These are phyloP conservation scores for Pichia deserticola DNA, from an alignment of 805 yeast species.

Conservation along the genomic window DNA sequence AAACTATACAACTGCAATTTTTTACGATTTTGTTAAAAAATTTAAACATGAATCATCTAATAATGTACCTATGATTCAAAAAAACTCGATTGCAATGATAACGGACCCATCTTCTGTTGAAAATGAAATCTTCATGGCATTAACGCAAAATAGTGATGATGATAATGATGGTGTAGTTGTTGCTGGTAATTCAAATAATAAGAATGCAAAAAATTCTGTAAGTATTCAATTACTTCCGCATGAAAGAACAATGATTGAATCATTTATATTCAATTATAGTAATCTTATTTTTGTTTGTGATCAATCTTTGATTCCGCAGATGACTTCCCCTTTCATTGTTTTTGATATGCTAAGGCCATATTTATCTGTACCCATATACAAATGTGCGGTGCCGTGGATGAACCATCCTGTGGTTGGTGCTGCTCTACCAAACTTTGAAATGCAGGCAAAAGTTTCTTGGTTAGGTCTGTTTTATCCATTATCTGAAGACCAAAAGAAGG, in stretches of 20 bases:
- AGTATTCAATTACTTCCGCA: constrained; percentile 7
- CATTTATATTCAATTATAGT: constrained; percentile 38
- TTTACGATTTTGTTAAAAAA: background rate
- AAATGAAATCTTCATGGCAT: background rate
- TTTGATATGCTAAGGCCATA: constrained; percentile 26
- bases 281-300: constrained; percentile 30
- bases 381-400: constrained; percentile 30
- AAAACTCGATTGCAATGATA: background rate
- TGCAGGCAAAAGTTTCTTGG: constrained; percentile 32
- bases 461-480: constrained; percentile 20
- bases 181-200: too few relatives aligned
- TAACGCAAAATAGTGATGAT: background rate
- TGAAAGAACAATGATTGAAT: constrained; percentile 36
- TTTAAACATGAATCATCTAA: background rate
- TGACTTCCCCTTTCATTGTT: constrained; percentile 37
- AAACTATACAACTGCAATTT: background rate
- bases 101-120: constrained; percentile 1
- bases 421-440: constrained; percentile 30
- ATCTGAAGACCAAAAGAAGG: background rate
- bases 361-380: constrained; percentile 30
- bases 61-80: too few relatives aligned
- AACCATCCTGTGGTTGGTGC: constrained; percentile 37
- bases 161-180: background rate
- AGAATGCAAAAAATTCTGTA: too few relatives aligned
- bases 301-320: constrained; percentile 17